Evolutionary conservation across 352 stramenopile species (phyloP), one percentile per base, ranked within the genome.

Genomic region (Blastocystis sp.): DNA sequence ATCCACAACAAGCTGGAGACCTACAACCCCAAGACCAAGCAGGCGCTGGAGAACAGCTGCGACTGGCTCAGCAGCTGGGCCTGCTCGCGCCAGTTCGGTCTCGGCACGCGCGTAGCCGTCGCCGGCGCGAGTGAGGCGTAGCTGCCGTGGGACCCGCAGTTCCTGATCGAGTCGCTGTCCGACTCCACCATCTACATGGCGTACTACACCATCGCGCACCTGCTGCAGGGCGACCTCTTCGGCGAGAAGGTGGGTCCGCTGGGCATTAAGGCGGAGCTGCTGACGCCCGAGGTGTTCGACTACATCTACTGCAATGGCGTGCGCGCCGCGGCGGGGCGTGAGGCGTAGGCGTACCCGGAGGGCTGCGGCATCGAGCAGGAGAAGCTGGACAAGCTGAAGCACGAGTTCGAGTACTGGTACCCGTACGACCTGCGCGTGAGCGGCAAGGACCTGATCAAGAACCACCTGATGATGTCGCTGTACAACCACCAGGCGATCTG

Each of bases 151-250:
- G 97, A 99, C 92, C 92, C 93, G 7, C 91, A 97, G 88, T 99
- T 98, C 90, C 95, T 99, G 23, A 98, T 99, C 66, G 97, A 99
- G 91, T 98, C 94, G 62, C 93, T 99, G 48, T 98, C 95, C 41
- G 97, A 99, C 90, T 98, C 94, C 91, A 99, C 97, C 21, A 99
- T 99, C 89, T 99, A 99, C 92, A 99, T 99, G 97, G 96, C 97
- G 41, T 99, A 98, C 91, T 99, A 99, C 91, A 98, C 97, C 10
- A 98, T 99, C 88, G 94, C 96, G 3, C 95, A 99, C 92, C 92
- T 98, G 90, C 91, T 99, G 80, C 96, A 99, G 88, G 93, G 93
- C 67, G 86, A 91, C 45, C 95, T 94, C 45, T 95, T 94, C 34
- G 88, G 34, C 74, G 89, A 89, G 53, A 90, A 84, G 56, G 80